Conservation (phyloP, 2,329 filamentous ascomycete genomes). For the Beauveria pseudobassiana region DNA sequence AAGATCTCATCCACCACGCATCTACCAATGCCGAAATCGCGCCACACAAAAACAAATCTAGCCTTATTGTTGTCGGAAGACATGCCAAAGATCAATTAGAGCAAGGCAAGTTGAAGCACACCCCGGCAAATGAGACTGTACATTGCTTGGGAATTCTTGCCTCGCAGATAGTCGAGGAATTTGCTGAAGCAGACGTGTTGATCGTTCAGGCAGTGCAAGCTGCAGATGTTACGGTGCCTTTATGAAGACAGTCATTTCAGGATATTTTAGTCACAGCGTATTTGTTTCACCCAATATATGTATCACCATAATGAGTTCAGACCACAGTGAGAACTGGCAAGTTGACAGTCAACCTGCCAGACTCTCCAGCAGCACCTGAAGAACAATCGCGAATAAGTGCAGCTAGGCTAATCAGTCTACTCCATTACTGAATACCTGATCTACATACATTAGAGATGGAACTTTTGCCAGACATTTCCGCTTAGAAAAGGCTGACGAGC, state of each 20-base stretch:
- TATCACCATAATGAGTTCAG: too few species aligned
- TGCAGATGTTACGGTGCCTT: not conserved
- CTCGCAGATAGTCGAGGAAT: conserved; percentile 17
- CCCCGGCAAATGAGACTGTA: conserved; percentile 15
- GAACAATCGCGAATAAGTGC: conserved; percentile 16
- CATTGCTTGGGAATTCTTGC: conserved; percentile 19
- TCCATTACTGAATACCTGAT: not conserved
- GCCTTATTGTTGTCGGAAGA: conserved; percentile 19
- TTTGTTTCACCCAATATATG: not conserved
- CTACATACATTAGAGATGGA: not conserved
- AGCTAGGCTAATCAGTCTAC: not conserved
- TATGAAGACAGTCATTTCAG: not conserved
- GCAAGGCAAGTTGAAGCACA: conserved; percentile 16
- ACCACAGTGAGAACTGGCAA: conserved; percentile 29
- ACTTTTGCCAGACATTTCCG: not conserved
- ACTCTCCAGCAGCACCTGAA: conserved; percentile 35
- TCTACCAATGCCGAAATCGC: conserved; percentile 9
- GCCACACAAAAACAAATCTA: conserved; percentile 11
- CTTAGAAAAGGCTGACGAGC: conserved; percentile 8
- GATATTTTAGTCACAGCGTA: too few species aligned
- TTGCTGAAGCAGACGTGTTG: conserved; percentile 19
- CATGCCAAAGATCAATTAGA: conserved; percentile 14
- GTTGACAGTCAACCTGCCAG: conserved; percentile 30
- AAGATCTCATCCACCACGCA: conserved; percentile 18
- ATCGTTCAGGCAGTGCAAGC: conserved; percentile 18